These are phyloP conservation scores for Pseudohalonectria lignicola DNA, from an alignment of 2,329 filamentous ascomycete genomes.

Conservation along the genomic window DNA sequence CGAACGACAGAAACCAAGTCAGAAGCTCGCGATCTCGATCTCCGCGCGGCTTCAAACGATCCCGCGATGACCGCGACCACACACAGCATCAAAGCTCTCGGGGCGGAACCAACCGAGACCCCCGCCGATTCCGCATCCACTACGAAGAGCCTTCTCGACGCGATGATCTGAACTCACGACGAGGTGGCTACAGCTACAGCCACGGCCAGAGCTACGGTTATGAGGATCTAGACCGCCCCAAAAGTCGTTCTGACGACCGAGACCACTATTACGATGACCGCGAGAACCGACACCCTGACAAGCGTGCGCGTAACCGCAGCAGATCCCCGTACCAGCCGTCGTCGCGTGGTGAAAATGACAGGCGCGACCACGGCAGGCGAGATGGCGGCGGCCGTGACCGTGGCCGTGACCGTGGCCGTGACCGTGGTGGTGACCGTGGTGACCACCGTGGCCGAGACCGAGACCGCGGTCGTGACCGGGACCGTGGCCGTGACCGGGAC, in stretches of 20 bases:
- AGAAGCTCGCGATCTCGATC: slow-evolving; percentile 50
- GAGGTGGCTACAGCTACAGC: neutral
- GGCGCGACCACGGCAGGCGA: slow-evolving; percentile 13
- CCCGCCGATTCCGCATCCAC: slow-evolving; percentile 48
- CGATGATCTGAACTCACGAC: too few species aligned
- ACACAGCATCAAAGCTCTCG: slow-evolving; percentile 21
- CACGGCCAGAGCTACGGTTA: slow-evolving; percentile 35
- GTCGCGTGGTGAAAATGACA: slow-evolving; percentile 26
- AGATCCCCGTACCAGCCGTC: slow-evolving; percentile 32
- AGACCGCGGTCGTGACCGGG: too few species aligned
- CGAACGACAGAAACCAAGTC: slow-evolving; percentile 67
- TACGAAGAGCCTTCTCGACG: slow-evolving; percentile 44
- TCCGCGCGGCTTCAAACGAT: slow-evolving; percentile 57
- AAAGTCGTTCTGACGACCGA: slow-evolving; percentile 7
- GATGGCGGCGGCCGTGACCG: slow-evolving; percentile 16
- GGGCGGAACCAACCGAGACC: slow-evolving; percentile 33
- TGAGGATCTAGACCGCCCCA: slow-evolving; percentile 45
- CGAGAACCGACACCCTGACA: slow-evolving; percentile 22
- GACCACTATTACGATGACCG: slow-evolving; percentile 37
- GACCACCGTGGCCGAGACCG: too few species aligned
- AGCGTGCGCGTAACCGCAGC: slow-evolving; percentile 36
- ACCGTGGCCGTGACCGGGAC: too few species aligned
- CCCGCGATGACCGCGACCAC: slow-evolving; percentile 50
- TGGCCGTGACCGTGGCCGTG: slow-evolving; percentile 16
- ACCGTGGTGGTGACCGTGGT: too few species aligned